Evolutionary conservation across 306 rosid species (phyloP).

Genomic region (Casuarina equisetifolia): DNA sequence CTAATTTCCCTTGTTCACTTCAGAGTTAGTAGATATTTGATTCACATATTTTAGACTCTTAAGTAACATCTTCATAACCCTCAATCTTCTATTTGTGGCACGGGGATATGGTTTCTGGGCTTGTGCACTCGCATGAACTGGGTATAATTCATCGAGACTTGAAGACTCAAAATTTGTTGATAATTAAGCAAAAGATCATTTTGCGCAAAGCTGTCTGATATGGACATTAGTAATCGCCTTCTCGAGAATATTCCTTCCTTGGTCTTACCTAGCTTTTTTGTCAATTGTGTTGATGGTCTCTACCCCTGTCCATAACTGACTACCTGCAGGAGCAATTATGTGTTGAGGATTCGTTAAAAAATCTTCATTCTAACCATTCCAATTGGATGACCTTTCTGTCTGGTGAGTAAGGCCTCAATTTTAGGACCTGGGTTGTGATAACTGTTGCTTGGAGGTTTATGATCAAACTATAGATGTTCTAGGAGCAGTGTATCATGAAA

Average conservation of each 20-base stretch:
- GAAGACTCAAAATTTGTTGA: slow-evolving; percentile 91
- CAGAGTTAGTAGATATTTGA: slow-evolving; percentile 13
- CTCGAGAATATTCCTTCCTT: slow-evolving; percentile 71
- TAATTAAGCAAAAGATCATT: slow-evolving; percentile 52
- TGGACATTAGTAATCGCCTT: slow-evolving; percentile 94
- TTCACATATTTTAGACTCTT: slow-evolving; percentile 1
- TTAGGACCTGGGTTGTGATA: not conserved
- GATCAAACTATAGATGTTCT: not conserved
- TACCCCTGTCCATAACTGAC: not conserved
- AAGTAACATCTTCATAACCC: slow-evolving; percentile 16
- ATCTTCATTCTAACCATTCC: not conserved
- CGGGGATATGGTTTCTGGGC: slow-evolving; percentile 77
- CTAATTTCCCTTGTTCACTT: not conserved
- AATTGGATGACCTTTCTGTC: not conserved
- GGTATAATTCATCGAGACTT: slow-evolving; percentile 89
- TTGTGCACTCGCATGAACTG: slow-evolving; percentile 83
- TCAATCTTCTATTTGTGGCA: slow-evolving; percentile 22
- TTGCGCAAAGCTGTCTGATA: slow-evolving; percentile 86
- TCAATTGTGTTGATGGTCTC: not conserved
- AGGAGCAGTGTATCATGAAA: not conserved
- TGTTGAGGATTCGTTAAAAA: not conserved
- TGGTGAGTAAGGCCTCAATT: not conserved
- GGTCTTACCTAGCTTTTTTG: slow-evolving; percentile 21
- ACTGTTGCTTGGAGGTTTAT: not conserved
- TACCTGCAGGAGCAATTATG: not conserved